Evolutionary conservation across 2,329 filamentous ascomycete genomes (phyloP).

Genomic region (Stagonosporopsis chrysanthemi): DNA sequence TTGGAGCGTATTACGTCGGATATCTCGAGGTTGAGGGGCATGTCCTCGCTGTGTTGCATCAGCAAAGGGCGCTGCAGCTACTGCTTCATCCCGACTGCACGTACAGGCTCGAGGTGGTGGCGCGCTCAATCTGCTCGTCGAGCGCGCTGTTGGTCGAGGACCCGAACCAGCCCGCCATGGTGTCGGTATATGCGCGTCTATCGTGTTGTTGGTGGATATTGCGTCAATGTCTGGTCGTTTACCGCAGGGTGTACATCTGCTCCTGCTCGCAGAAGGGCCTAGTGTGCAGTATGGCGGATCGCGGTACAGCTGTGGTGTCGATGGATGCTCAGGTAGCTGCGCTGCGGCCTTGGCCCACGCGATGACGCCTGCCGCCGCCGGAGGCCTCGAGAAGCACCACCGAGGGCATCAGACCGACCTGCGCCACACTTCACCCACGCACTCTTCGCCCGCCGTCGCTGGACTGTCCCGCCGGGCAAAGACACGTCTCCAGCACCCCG

Average conservation of each 20-base stretch:
- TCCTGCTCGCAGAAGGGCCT: neutral
- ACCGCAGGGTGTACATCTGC: neutral
- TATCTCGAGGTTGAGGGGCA: conserved; percentile 96
- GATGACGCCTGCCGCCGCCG: conserved; percentile 6
- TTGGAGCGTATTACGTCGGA: conserved; percentile 97
- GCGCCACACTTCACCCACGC: conserved; percentile 11
- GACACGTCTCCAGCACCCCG: neutral
- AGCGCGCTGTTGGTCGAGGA: conserved; percentile 87
- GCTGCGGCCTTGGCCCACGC: conserved; percentile 2
- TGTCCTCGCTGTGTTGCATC: conserved; percentile 75
- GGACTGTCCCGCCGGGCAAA: neutral
- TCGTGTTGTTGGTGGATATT: neutral
- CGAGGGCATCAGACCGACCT: conserved; percentile 8
- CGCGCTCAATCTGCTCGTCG: conserved; percentile 96
- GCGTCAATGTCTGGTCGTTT: neutral
- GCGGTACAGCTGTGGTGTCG: neutral
- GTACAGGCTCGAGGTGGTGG: conserved; percentile 92
- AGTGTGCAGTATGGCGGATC: neutral
- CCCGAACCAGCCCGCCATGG: conserved; percentile 92
- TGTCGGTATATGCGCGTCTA: conserved; percentile 13
- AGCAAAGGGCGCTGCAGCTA: conserved; percentile 10
- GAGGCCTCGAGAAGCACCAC: conserved; percentile 4
- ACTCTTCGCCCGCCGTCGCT: neutral
- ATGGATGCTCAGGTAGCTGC: conserved; percentile 9
- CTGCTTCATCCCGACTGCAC: neutral